Percentiles rank a stretch among this genome's conserved stretches.
phyloP scores from a whole-genome alignment of 768 basidiomycete species.

The Naganishia vaughanmartiniae region DNA sequence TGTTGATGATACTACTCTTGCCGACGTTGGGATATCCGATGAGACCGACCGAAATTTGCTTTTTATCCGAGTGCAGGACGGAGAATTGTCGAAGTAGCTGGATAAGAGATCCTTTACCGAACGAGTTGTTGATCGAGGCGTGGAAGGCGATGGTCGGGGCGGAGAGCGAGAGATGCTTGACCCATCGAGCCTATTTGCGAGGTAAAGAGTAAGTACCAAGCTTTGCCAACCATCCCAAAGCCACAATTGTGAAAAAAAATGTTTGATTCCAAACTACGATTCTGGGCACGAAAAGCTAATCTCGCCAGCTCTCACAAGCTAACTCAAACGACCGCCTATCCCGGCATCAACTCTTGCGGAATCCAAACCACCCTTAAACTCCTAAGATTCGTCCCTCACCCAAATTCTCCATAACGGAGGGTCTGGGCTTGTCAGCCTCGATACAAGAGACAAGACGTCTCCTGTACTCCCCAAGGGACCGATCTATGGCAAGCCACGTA shows the following conservation, averaged over 20 bases:
- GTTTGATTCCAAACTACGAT: conserved; percentile 57
- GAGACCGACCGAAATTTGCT: conserved; percentile 97
- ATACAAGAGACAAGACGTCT: conserved; percentile 40
- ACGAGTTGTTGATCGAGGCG: conserved; percentile 97
- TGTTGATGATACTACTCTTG: conserved; percentile 96
- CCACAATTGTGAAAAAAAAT: conserved; percentile 38
- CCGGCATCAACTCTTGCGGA: conserved; percentile 55
- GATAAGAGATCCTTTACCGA: conserved; percentile 97
- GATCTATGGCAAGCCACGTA: conserved; percentile 50
- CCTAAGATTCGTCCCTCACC: conserved; percentile 26
- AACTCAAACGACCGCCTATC: conserved; percentile 10
- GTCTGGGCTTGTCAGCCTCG: conserved; percentile 19
- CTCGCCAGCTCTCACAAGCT: conserved; percentile 6
- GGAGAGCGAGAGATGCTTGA: conserved; percentile 87
- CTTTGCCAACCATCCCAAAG: conserved; percentile 7
- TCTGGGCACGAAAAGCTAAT: conserved; percentile 34
- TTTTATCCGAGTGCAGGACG: conserved; percentile 95
- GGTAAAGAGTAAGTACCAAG: conserved; percentile 13
- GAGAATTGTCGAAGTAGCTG: conserved; percentile 95
- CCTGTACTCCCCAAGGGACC: conserved; percentile 46
- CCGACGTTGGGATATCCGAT: conserved; percentile 98
- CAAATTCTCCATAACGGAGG: conserved; percentile 23
- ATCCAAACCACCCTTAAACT: conserved; percentile 34
- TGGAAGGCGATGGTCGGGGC: conserved; percentile 98
- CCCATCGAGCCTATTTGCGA: conserved; percentile 75